A percentile compares a stretch with the other conserved stretches of the same genome.
Evolutionary conservation across 2,329 filamentous ascomycete species (phyloP).

Genomic region (Nemania sp.): DNA sequence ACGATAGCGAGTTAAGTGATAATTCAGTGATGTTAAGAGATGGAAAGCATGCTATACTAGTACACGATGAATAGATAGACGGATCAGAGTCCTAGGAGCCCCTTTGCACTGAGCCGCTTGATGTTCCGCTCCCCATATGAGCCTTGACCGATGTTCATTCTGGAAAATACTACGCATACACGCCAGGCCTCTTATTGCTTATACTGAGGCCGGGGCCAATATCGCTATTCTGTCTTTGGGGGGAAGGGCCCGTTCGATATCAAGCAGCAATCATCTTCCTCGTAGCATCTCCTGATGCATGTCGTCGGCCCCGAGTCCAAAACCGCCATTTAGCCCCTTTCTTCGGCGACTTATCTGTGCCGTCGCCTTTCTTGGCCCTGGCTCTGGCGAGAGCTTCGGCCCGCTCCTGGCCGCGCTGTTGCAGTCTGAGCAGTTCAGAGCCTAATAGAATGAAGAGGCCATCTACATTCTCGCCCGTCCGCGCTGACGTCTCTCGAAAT

Average conservation of each 20-base stretch:
- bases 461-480: constrained; percentile 42
- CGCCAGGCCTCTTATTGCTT: not conserved
- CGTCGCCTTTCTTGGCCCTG: constrained; percentile 1
- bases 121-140: too few species aligned
- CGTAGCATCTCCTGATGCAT: constrained; percentile 11
- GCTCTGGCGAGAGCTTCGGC: constrained; percentile 14
- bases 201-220: not conserved
- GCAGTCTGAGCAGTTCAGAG: constrained; percentile 40
- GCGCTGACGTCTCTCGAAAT: constrained; percentile 43
- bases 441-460: constrained; percentile 41
- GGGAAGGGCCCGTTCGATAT: not conserved
- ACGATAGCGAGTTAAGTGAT: not conserved
- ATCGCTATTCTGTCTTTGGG: too few species aligned
- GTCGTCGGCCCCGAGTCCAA: constrained; percentile 29
- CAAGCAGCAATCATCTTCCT: constrained; percentile 18
- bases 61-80: not conserved
- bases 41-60: not conserved
- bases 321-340: constrained; percentile 28
- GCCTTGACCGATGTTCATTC: too few species aligned
- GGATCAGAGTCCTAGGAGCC: too few species aligned
- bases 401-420: constrained; percentile 32
- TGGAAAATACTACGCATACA: too few species aligned
- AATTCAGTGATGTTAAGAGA: not conserved
- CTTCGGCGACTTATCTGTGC: constrained; percentile 10
- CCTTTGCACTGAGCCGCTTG: too few species aligned